Evolutionary conservation across 2,329 filamentous ascomycete genomes (phyloP), one percentile per base, ranked within the genome.

Genomic region (Myriosclerotinia curreyana): DNA sequence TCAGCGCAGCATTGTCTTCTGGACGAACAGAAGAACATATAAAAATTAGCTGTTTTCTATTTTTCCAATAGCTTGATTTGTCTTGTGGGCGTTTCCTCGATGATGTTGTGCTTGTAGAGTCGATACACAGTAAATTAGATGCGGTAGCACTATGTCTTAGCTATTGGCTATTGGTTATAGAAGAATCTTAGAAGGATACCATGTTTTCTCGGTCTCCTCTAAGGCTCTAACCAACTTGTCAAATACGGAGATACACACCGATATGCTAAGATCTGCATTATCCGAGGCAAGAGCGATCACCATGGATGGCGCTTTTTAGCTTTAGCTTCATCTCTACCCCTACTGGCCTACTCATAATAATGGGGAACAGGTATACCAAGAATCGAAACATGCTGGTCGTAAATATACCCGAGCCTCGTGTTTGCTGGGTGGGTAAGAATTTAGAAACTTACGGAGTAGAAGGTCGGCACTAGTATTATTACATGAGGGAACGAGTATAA

Each of bases 241-340:
- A 72, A 66, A 66, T 64, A 61, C 65, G 55, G 62, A 70, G 71
- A 52, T 59, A 60, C 49, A 31, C n/a, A 48, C 55, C 55, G 55
- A 59, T 59, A 42, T 34, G 50, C 36, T 50, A 59, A 59, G 62
- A 73, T 73, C 71, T 72, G 64, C 71, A 69, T 68, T 71, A 70
- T 69, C 71, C 70, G 70, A 72, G 67, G 66, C 61, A 69, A 65
- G 66, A 64, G 55, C 66, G 72, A 72, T 72, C 68, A 69, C 42
- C 71, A 69, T 70, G 71, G 71, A 69, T 70, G 71, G 71, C 71
- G 71, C 65, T 70, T 70, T 58, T 71, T 72, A 69, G 70, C 66
- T 63, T 50, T 38, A 38, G 31, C 36, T 54, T 69, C 69, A 66
- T 64, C 69, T 69, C 49, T 63, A 68, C 64, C 65, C 66, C 31